Conservation (phyloP, 208 protist species). For the Leishmania gerbilli region DNA sequence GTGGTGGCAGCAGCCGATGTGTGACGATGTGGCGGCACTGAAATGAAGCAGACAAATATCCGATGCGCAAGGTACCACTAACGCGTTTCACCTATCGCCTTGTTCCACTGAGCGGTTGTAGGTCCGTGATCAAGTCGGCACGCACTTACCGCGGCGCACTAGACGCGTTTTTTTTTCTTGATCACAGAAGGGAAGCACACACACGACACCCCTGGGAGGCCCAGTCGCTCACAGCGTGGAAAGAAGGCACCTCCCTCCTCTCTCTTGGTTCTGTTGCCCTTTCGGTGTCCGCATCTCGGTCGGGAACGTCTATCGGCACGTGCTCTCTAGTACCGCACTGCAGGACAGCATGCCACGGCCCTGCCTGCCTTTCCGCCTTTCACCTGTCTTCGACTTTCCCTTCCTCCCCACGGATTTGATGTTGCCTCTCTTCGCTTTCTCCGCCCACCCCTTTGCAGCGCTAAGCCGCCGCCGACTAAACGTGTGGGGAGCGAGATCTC, state of each 20-base stretch:
- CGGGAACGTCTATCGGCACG: not conserved
- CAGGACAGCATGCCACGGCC: not conserved
- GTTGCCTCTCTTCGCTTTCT: not conserved
- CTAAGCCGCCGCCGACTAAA: slow-evolving; percentile 3
- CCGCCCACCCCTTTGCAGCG: not conserved
- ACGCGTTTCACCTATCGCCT: not conserved
- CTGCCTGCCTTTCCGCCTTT: not conserved
- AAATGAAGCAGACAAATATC: not conserved
- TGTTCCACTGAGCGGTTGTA: not conserved
- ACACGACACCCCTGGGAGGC: not conserved
- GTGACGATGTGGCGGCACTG: not conserved
- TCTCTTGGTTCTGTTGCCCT: not conserved
- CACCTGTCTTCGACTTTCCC: not conserved
- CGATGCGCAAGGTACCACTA: not conserved
- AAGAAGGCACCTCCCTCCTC: not conserved
- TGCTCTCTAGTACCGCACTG: not conserved
- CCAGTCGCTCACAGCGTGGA: not conserved
- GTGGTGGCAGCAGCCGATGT: slow-evolving; percentile 41
- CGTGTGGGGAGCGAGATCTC: not conserved
- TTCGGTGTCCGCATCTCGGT: not conserved
- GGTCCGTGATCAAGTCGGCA: not conserved
- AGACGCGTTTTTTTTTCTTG: not conserved
- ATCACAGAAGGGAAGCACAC: not conserved
- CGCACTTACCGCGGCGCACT: not conserved
- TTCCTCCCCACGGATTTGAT: not conserved